Conservation (phyloP, 2,329 filamentous ascomycete species). For the Aspergillus quadricinctus region DNA sequence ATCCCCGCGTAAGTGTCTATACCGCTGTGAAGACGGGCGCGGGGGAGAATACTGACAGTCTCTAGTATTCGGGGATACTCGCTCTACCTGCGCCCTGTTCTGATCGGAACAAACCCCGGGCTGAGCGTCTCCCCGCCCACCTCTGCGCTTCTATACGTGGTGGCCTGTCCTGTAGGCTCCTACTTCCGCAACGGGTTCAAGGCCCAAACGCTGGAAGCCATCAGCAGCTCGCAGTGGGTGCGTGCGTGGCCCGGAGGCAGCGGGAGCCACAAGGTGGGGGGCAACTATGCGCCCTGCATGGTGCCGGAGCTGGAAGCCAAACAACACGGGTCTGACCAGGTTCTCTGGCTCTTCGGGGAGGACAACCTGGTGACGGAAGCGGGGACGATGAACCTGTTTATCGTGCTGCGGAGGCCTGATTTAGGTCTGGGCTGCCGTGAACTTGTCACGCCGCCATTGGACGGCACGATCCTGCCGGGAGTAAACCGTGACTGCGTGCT, state of each 20-base stretch:
- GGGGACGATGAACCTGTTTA: constrained; percentile 82
- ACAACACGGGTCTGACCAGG: constrained; percentile 71
- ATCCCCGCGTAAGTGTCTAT: neutral
- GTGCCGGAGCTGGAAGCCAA: constrained; percentile 70
- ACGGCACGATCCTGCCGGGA: constrained; percentile 75
- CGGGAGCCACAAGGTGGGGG: constrained; percentile 81
- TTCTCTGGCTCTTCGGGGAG: constrained; percentile 80
- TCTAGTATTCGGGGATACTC: constrained; percentile 38
- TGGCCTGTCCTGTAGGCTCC: neutral
- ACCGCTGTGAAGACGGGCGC: neutral
- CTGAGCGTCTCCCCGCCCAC: constrained; percentile 58
- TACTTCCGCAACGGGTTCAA: neutral
- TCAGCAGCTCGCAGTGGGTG: constrained; percentile 41
- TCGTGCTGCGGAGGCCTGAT: constrained; percentile 57
- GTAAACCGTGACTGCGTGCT: constrained; percentile 64
- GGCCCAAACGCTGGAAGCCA: neutral
- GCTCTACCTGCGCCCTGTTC: constrained; percentile 76
- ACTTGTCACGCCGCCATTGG: constrained; percentile 74
- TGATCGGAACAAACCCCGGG: constrained; percentile 73
- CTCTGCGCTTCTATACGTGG: constrained; percentile 6
- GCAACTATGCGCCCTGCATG: constrained; percentile 80
- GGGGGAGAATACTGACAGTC: neutral
- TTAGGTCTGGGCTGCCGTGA: constrained; percentile 50
- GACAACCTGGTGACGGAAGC: constrained; percentile 76
- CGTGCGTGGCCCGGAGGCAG: constrained; percentile 87